Base-by-base conservation (phyloP, 2,329 filamentous ascomycete species). In the Fusarium verticillioides region DNA sequence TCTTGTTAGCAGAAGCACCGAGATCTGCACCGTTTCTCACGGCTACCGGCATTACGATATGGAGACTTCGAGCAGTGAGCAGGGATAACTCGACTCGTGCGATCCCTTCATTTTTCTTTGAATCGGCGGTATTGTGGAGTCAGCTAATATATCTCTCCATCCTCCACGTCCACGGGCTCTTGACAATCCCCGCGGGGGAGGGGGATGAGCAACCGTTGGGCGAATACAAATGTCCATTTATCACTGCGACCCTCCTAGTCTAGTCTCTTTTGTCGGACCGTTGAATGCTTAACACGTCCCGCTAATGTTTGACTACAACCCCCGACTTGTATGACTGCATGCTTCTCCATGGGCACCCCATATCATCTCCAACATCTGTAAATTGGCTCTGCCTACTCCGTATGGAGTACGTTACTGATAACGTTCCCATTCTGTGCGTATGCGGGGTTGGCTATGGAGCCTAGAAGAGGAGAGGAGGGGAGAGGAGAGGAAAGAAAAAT, bases 41-140 rank as follows among this genome's bases (percentile, higher is more conserved):
- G 61, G 69, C 28, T 70, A 56, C 63, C 67, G 67, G 67, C 66
- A 70, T 66, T n/a, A 30, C 50, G 11, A 26, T 43, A 39, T 36
- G 30, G 26, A 47, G 36, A 34, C 30, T 32, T 40, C n/a, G 11
- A 12, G n/a, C 21, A 42, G 10, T 37, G 28, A 13, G 12, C 42
- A 54, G 28, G 64, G 65, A 54, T 68, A 37, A 42, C 23, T 40
- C 23, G n/a, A 32, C 26, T 60, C 42, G 21, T n/a, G 39, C 63
- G 53, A 39, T 34, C 26, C 26, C 19, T 32, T 36, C 21, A 18
- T 12, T 11, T 26, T 30, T 30, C 34, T 50, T 6, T 9, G 32
- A 50, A 43, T 68, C 63, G 65, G 63, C 65, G 63, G 56, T 62
- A 68, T 63, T 68, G 56, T 68, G 65, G 64, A 68, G 63, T 43